phyloP scores from a whole-genome alignment of 306 rosid species.

The Prinsepia uniflora region DNA sequence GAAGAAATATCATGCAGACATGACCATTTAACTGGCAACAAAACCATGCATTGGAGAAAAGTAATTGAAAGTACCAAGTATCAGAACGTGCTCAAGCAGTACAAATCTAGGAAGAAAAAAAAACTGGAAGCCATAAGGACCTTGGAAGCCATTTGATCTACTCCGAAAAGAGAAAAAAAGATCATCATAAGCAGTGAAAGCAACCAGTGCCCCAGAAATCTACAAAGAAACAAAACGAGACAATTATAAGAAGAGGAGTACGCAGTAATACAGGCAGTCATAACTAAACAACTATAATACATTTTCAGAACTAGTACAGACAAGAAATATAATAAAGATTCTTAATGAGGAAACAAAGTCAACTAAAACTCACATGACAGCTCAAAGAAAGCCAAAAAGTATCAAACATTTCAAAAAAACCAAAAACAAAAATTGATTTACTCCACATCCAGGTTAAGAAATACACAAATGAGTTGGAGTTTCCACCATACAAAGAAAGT shows the following conservation, averaged over 20 bases:
- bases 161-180: background rate
- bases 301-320: background rate
- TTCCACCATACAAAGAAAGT: background rate
- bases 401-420: background rate
- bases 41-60: background rate
- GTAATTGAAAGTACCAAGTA: background rate
- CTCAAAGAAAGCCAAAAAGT: background rate
- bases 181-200: background rate
- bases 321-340: background rate
- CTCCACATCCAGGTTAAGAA: background rate
- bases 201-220: background rate
- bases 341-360: background rate
- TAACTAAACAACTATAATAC: background rate
- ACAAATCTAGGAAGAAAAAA: background rate
- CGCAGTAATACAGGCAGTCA: background rate
- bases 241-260: background rate
- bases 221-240: background rate
- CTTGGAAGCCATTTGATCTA: background rate
- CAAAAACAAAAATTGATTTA: too few species aligned
- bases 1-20: background rate
- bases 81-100: background rate
- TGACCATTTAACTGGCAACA: slow-evolving; percentile 1
- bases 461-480: background rate
- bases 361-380: background rate
- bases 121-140: background rate